Conservation (phyloP, 2,329 filamentous ascomycete genomes). For the Aspergillus texensis region DNA sequence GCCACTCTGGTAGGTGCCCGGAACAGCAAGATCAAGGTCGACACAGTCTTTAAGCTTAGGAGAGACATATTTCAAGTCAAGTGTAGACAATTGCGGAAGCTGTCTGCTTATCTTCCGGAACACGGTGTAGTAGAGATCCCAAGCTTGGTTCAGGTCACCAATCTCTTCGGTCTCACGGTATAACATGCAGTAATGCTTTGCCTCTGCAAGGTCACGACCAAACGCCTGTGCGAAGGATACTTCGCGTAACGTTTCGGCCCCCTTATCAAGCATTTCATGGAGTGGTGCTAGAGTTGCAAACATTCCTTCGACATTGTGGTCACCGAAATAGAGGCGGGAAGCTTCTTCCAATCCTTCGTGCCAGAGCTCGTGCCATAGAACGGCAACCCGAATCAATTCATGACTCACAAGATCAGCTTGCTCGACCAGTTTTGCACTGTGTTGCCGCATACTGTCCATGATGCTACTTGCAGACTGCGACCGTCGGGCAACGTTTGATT, state of each 20-base stretch:
- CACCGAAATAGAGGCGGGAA: constrained; percentile 93
- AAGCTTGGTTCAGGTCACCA: constrained; percentile 94
- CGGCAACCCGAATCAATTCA: constrained; percentile 94
- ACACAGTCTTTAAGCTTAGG: constrained; percentile 85
- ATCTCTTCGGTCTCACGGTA: constrained; percentile 88
- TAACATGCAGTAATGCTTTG: constrained; percentile 91
- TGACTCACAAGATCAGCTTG: constrained; percentile 95
- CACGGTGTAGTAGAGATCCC: constrained; percentile 98
- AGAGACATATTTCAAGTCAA: constrained; percentile 96
- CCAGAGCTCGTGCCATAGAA: constrained; percentile 98
- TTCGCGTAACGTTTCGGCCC: constrained; percentile 89
- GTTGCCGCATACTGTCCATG: constrained; percentile 97
- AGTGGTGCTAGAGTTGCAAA: constrained; percentile 86
- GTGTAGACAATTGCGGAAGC: constrained; percentile 84
- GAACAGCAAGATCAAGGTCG: constrained; percentile 90
- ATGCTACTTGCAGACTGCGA: constrained; percentile 88
- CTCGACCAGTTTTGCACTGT: constrained; percentile 88
- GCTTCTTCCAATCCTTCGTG: constrained; percentile 97
- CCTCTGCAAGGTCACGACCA: constrained; percentile 90
- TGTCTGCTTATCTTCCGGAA: constrained; percentile 95
- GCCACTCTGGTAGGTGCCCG: constrained; percentile 85
- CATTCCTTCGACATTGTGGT: constrained; percentile 98
- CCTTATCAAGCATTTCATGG: constrained; percentile 86
- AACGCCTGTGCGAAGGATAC: constrained; percentile 98
- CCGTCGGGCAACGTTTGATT: constrained; percentile 82